Evolutionary conservation across 345 rosid species (phyloP), one percentile per base, ranked within the genome.

Genomic region (Aquilaria sinensis): DNA sequence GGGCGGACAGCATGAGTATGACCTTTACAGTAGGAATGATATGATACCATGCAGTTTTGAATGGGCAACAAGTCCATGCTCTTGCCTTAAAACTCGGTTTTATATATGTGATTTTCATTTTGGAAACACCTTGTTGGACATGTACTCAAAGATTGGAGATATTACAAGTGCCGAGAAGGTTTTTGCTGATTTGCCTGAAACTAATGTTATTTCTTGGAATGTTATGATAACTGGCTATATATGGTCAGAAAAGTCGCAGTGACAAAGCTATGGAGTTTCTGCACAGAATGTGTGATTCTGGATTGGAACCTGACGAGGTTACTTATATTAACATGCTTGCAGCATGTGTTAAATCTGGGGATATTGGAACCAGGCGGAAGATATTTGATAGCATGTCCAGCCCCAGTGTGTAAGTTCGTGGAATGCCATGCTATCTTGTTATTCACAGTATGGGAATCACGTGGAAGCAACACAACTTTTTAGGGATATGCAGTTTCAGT

Each of bases 161-260:
- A 85, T 82, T 81, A 65, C 52, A 23, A 62, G 78, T 56, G 90
- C 92, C 29, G 87, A 85, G 75, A 57, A 50, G 47, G 52, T 83
- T 57, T 87, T 90, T 75, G 61, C 56, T 61, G 66, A 65, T 70
- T 64, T 90, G 69, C 66, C 76, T 33, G 78, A 78, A 72, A 50
- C 60, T 12, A 82, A 72, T 63, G 75, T 78, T 53, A 85, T 89
- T 64, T 76, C 96, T 52, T 90, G 90, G 92, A 87, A 90, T 77
- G 73, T 90, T 53, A 87, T 90, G 92, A 85, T 90, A 60, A 80
- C 85, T 56, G 90, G 90, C 6, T 87, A 83, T 23, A 23, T 23
- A 23, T 58, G 96, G 92, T 13, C 74, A 76, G 62, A 79, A 67
- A 29, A 69, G 57, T 61, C 74, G 49, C 58, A 77, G 74, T 33